Percentiles rank a stretch among this genome's conserved stretches.
phyloP scores from a whole-genome alignment of 495 filamentous ascomycete genomes.

The Letharia columbiana region DNA sequence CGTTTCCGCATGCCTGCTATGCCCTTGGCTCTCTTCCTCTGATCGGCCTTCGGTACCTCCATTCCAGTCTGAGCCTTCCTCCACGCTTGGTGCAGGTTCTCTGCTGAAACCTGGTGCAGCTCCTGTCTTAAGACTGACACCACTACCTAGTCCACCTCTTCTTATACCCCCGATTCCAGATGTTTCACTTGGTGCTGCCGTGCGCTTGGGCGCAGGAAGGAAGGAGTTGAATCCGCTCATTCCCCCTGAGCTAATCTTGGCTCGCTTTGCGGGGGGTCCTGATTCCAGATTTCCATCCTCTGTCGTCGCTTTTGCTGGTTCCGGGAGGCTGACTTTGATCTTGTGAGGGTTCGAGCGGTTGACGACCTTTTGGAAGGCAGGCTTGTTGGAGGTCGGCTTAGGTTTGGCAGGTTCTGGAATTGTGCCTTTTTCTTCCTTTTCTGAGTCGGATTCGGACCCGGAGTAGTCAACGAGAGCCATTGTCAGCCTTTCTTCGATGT shows the following conservation, averaged over 20 bases:
- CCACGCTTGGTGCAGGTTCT: conserved; percentile 27
- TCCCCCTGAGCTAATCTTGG: conserved; percentile 47
- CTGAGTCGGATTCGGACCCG: conserved; percentile 67
- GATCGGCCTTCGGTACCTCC: neutral
- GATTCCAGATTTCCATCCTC: conserved; percentile 37
- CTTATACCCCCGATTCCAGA: conserved; percentile 28
- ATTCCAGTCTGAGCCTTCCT: conserved; percentile 9
- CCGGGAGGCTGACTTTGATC: conserved; percentile 67
- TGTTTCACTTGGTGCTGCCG: conserved; percentile 59
- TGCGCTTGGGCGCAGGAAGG: conserved; percentile 75
- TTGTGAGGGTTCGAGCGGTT: conserved; percentile 72
- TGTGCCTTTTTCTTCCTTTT: conserved; percentile 40
- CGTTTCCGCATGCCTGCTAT: no score
- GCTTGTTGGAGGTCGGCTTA: conserved; percentile 36
- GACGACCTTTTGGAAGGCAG: conserved; percentile 61
- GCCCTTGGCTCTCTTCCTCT: neutral
- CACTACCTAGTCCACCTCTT: conserved; percentile 36
- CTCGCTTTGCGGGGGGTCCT: conserved; percentile 64
- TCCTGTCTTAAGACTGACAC: conserved; percentile 70
- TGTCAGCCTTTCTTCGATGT: neutral
- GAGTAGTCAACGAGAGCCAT: conserved; percentile 81
- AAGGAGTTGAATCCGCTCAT: conserved; percentile 77
- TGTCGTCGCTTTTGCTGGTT: conserved; percentile 35
- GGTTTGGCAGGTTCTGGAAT: conserved; percentile 29
- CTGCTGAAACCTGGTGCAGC: conserved; percentile 70